Conservation (phyloP, 768 basidiomycete genomes). For the Gloeopeniophorella convolvens region DNA sequence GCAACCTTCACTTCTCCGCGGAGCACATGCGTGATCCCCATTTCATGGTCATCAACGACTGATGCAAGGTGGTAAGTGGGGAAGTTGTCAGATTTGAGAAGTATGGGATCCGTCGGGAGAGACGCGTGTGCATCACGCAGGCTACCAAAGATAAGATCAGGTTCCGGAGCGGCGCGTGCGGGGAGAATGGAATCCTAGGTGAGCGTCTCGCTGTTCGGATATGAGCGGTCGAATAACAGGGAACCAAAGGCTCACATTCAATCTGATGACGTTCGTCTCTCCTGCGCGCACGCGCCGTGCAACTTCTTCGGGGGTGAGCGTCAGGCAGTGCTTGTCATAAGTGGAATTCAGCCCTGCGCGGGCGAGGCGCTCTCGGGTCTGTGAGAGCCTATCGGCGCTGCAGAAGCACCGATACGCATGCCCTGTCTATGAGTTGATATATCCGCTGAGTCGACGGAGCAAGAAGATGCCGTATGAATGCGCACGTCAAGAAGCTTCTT, state of each 20-base stretch:
- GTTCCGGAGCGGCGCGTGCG: slow-evolving; percentile 36
- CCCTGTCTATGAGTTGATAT: slow-evolving; percentile 48
- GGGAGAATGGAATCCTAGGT: slow-evolving; percentile 55
- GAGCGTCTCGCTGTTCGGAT: neutral
- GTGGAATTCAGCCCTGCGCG: slow-evolving; percentile 67
- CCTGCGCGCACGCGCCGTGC: slow-evolving; percentile 65
- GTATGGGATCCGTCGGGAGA: slow-evolving; percentile 80
- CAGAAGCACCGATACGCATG: slow-evolving; percentile 97
- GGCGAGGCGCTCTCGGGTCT: slow-evolving; percentile 63
- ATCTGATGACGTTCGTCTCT: slow-evolving; percentile 74
- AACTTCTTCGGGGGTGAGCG: slow-evolving; percentile 83
- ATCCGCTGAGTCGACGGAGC: neutral
- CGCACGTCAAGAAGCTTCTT: slow-evolving; percentile 70
- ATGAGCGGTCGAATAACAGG: slow-evolving; percentile 3
- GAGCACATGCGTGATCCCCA: slow-evolving; percentile 94
- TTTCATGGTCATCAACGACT: slow-evolving; percentile 92
- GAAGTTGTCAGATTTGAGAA: slow-evolving; percentile 87
- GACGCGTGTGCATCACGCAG: slow-evolving; percentile 72
- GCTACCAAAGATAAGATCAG: slow-evolving; percentile 72
- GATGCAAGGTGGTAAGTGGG: slow-evolving; percentile 97
- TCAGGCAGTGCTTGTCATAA: slow-evolving; percentile 86
- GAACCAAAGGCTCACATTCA: slow-evolving; percentile 57
- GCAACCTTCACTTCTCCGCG: slow-evolving; percentile 72
- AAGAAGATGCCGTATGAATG: neutral
- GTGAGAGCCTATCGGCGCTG: slow-evolving; percentile 58